A percentile compares a stretch with the other conserved stretches of the same genome.
Evolutionary conservation across 2,329 filamentous ascomycete species (phyloP).

Genomic region (Nigrograna mackinnonii): DNA sequence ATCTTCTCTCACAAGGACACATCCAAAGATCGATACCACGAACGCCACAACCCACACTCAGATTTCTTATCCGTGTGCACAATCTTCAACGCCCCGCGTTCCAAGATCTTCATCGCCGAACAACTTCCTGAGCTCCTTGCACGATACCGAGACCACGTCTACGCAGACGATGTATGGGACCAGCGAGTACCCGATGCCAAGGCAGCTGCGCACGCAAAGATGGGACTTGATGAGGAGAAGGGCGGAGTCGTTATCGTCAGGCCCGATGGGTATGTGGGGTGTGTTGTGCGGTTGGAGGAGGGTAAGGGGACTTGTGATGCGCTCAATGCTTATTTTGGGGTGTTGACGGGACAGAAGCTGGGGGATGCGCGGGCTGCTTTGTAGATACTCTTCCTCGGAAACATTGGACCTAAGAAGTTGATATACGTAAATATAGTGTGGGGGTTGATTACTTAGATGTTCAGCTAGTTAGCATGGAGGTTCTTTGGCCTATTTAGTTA

Average conservation of each 20-base stretch:
- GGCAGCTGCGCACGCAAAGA: constrained; percentile 82
- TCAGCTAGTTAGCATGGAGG: no score
- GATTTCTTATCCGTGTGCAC: constrained; percentile 79
- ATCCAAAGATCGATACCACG: constrained; percentile 62
- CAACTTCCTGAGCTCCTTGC: constrained; percentile 72
- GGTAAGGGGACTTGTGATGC: constrained; percentile 81
- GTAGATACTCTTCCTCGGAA: constrained; percentile 12
- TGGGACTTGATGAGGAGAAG: constrained; percentile 73
- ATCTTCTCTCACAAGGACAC: constrained; percentile 67
- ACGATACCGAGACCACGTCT: constrained; percentile 80
- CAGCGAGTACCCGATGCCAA: constrained; percentile 68
- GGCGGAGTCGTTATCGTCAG: constrained; percentile 83
- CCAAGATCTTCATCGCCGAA: constrained; percentile 71
- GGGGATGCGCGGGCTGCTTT: constrained; percentile 41
- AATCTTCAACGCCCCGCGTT: constrained; percentile 70
- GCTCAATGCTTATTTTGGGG: constrained; percentile 79
- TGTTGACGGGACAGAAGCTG: constrained; percentile 68
- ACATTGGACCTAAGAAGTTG: background rate
- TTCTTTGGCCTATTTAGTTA: no score
- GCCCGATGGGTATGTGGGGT: constrained; percentile 84
- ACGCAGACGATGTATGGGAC: constrained; percentile 83
- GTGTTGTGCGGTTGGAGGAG: constrained; percentile 73
- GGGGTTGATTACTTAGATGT: no score
- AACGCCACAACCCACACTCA: constrained; percentile 83
- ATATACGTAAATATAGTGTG: no score